A percentile compares a stretch with the other conserved stretches of the same genome.
Conservation (phyloP, 164 flowering plant species). For the Aristolochia californica region DNA sequence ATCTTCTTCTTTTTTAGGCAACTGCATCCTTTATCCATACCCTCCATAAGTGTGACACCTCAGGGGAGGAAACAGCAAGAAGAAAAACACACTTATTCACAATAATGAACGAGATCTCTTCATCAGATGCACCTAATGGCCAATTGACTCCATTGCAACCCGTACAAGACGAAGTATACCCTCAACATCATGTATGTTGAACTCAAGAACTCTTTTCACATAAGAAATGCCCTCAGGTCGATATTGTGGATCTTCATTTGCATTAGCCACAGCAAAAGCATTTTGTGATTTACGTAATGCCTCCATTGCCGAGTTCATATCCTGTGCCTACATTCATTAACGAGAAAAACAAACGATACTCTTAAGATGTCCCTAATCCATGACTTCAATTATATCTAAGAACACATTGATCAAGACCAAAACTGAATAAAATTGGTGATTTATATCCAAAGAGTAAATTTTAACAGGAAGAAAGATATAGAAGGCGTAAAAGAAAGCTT, state of each 20-base stretch:
- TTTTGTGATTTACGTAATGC: constrained; percentile 50
- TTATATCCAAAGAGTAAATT: too few relatives aligned
- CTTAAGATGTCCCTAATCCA: too few relatives aligned
- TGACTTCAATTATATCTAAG: too few relatives aligned
- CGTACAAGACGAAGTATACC: constrained; percentile 47
- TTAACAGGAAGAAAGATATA: too few relatives aligned
- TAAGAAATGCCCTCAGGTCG: constrained; percentile 28
- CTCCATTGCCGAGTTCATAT: constrained; percentile 66
- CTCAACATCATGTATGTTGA: constrained; percentile 68
- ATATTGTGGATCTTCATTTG: constrained; percentile 20
- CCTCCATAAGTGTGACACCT: not conserved
- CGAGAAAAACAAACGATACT: not conserved
- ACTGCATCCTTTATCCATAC: not conserved
- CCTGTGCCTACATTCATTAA: constrained; percentile 45
- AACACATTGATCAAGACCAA: too few relatives aligned
- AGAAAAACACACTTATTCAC: too few relatives aligned
- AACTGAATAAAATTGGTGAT: too few relatives aligned
- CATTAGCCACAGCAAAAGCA: constrained; percentile 50
- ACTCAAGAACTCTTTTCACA: constrained; percentile 59
- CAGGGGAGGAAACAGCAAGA: constrained; percentile 8
- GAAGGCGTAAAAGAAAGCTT: too few relatives aligned
- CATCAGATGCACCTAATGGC: constrained; percentile 25
- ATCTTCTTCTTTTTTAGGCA: too few relatives aligned
- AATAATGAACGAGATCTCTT: constrained; percentile 11
- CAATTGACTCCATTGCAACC: constrained; percentile 52